These are phyloP conservation scores for Eimeria zaria DNA, from an alignment of 169 alveolate genomes.

Conservation along the genomic window DNA sequence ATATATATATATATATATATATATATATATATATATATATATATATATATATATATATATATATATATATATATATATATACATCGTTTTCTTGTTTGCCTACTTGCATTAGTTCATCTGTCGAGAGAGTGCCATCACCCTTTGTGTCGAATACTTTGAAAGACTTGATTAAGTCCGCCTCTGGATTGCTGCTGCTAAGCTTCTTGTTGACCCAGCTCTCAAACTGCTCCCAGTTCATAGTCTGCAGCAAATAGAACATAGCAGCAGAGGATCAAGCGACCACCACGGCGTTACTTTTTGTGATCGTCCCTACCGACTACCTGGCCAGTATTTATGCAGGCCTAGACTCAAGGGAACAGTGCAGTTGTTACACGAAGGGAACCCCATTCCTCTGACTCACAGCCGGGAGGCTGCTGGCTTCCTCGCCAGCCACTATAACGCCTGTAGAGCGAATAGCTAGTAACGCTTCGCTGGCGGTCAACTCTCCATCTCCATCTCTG, in stretches of 20 bases:
- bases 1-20: too few relatives aligned
- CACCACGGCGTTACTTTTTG: background rate
- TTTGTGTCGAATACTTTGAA: conserved; percentile 71
- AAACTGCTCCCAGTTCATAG: conserved; percentile 66
- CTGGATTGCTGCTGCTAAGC: conserved; percentile 76
- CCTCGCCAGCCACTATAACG: conserved; percentile 63
- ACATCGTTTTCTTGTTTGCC: background rate
- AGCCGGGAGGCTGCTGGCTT: conserved; percentile 39
- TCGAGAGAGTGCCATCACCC: conserved; percentile 80
- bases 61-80: too few relatives aligned
- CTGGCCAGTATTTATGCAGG: background rate
- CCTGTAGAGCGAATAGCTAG: conserved; percentile 72
- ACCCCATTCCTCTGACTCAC: conserved; percentile 25
- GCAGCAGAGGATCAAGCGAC: background rate
- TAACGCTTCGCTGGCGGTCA: conserved; percentile 52
- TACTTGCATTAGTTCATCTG: conserved; percentile 73
- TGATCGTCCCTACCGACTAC: background rate
- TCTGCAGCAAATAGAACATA: background rate
- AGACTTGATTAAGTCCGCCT: conserved; percentile 53
- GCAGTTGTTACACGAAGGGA: background rate
- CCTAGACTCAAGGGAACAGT: background rate
- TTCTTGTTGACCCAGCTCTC: conserved; percentile 79
- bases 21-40: too few relatives aligned
- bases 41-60: too few relatives aligned
- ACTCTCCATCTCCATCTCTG: conserved; percentile 77